These are phyloP conservation scores for Ogataea populi-albae DNA, from an alignment of 805 yeast genomes.

Conservation along the genomic window DNA sequence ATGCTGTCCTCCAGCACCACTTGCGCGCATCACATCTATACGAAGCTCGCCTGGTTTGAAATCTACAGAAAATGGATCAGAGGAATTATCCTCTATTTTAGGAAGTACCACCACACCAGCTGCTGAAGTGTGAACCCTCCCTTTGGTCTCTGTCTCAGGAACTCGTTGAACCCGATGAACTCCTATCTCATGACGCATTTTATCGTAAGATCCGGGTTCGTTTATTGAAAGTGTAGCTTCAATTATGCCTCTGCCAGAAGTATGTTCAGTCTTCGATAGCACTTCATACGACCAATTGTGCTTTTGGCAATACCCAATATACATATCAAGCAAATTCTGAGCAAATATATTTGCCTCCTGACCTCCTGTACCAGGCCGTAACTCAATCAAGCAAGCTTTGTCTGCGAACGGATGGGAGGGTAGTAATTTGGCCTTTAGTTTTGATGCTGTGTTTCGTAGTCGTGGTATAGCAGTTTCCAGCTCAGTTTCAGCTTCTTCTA, in stretches of 20 bases:
- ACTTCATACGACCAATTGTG: conserved; percentile 67
- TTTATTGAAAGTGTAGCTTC: conserved; percentile 77
- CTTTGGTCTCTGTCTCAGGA: conserved; percentile 91
- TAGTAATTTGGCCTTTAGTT: conserved; percentile 56
- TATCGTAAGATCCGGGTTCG: conserved; percentile 72
- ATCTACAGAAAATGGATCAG: conserved; percentile 43
- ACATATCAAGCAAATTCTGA: conserved; percentile 77
- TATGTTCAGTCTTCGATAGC: conserved; percentile 53
- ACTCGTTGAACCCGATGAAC: conserved; percentile 94
- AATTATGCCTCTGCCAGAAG: conserved; percentile 62
- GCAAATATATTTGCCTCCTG: conserved; percentile 89
- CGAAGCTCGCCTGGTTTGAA: conserved; percentile 86
- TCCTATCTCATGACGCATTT: conserved; percentile 82
- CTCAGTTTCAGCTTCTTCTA: conserved; percentile 63
- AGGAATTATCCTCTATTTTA: conserved; percentile 57
- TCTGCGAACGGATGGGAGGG: conserved; percentile 79
- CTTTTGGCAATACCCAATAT: conserved; percentile 61
- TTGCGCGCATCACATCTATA: conserved; percentile 94
- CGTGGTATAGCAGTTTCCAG: conserved; percentile 43
- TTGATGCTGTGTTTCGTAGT: conserved; percentile 39
- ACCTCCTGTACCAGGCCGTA: conserved; percentile 97
- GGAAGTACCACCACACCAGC: conserved; percentile 95
- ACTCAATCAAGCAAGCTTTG: conserved; percentile 73
- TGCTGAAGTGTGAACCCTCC: conserved; percentile 92
- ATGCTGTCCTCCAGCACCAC: conserved; percentile 98